These are phyloP conservation scores for Lactarius psammicola DNA, from an alignment of 768 basidiomycete genomes.

Conservation along the genomic window DNA sequence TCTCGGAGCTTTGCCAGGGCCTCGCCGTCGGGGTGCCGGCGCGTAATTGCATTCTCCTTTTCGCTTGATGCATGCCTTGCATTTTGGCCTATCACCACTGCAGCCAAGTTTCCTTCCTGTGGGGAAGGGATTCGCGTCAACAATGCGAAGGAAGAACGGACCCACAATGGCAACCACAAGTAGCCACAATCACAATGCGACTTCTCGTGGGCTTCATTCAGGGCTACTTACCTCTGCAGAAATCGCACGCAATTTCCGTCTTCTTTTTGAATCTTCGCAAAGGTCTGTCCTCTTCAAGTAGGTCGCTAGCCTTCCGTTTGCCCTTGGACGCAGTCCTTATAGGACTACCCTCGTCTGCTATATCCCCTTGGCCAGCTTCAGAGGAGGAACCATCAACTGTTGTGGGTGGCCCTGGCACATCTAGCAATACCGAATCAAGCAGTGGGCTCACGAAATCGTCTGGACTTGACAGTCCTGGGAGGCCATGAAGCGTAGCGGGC, in stretches of 20 bases:
- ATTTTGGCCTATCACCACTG: constrained; percentile 62
- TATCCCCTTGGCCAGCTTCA: constrained; percentile 21
- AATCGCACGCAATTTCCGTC: constrained; percentile 68
- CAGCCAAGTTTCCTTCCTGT: constrained; percentile 74
- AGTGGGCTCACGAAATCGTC: constrained; percentile 19
- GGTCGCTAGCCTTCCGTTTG: constrained; percentile 17
- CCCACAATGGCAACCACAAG: constrained; percentile 17
- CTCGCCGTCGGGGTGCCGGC: constrained; percentile 53
- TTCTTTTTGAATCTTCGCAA: constrained; percentile 38
- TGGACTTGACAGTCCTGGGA: constrained; percentile 9
- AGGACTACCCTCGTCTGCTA: constrained; percentile 9
- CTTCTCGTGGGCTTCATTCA: constrained; percentile 12
- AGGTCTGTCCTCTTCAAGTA: constrained; percentile 10
- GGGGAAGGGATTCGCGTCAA: constrained; percentile 14
- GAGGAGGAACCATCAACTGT: constrained; percentile 22
- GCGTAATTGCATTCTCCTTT: constrained; percentile 54
- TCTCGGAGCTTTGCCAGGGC: constrained; percentile 73
- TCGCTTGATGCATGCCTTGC: constrained; percentile 60
- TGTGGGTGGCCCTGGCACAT: constrained; percentile 9
- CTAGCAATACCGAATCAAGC: constrained; percentile 16
- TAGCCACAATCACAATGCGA: constrained; percentile 18
- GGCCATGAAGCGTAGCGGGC: not conserved
- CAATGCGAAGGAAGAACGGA: constrained; percentile 9
- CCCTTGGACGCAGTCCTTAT: constrained; percentile 12
- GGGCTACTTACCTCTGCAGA: constrained; percentile 62